Evolutionary conservation across 306 rosid species (phyloP), one percentile per base, ranked within the genome.

Genomic region (Herpetospermum pedunculosum): DNA sequence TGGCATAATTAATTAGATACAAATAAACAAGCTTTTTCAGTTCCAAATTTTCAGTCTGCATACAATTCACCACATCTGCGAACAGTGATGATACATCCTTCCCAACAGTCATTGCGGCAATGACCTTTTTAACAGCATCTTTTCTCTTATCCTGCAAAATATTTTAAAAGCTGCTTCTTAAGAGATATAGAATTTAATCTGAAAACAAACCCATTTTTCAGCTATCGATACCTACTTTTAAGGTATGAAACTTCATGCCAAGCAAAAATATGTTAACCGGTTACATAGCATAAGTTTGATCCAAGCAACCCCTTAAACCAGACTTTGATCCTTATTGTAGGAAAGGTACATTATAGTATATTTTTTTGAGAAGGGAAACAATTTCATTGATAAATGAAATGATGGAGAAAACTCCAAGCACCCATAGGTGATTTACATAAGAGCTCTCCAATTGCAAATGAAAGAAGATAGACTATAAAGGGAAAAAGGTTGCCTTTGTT

Each of bases 21-120:
- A 95, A 83, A 84, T 95, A 95, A 37, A 95, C 99, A 26, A 95
- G 88, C 89, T 95, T 95, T 80, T 95, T 95, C 41, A 95, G 86
- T 88, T 95, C 99, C 84, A 95, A 88, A 83, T 95, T 95, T 75
- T 95, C 99, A 0, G 99, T 95, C 81, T 95, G 99, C 99, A 95
- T 95, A 77, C 97, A 95, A 78, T 95, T 95, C 37, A 95, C 99
- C 15, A 95, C 99, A 43, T 95, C 99, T 23, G 99, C 91, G 76
- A 95, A 95, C 78, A 95, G 86, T 4, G 97, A 95, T 3, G 99
- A 95, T 14, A 95, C 99, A 71, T 95, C 99, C 89, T 95, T 95
- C 83, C 97, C 99, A 35, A 95, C 99, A 49, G 99, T 95, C 99
- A 95, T 95, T 19, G 99, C 99, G 26, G 99, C 99, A 73, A 95